Conservation (phyloP, 2,329 filamentous ascomycete genomes). For the Hypoxylon rubiginosum region DNA sequence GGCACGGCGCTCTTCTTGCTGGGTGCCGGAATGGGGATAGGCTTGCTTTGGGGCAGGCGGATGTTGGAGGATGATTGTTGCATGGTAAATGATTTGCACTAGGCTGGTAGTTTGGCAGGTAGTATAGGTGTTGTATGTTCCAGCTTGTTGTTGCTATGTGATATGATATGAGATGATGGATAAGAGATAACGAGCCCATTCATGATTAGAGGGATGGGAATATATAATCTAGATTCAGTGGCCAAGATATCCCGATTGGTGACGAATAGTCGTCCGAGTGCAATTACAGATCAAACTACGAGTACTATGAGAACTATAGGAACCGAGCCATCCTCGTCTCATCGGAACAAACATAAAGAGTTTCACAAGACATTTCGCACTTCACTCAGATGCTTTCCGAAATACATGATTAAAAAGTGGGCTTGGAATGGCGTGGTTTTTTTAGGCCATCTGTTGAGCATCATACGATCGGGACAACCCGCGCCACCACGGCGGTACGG, state of each 20-base stretch:
- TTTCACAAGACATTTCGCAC: constrained; percentile 34
- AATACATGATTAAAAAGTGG: constrained; percentile 27
- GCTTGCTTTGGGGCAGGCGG: constrained; percentile 23
- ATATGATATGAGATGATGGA: constrained; percentile 12
- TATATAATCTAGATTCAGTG: constrained; percentile 31
- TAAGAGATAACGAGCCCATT: constrained; percentile 2
- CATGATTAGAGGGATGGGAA: constrained; percentile 30
- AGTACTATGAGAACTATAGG: constrained; percentile 6
- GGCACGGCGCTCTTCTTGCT: constrained; percentile 23
- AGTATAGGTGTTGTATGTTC: constrained; percentile 14
- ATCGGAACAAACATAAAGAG: constrained; percentile 25
- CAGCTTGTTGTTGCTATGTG: constrained; percentile 16
- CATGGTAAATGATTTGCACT: constrained; percentile 19
- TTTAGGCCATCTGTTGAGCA: constrained; percentile 12
- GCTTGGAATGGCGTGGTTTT: constrained; percentile 35
- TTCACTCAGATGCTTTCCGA: constrained; percentile 28
- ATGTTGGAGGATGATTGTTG: constrained; percentile 18
- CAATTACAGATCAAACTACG: constrained; percentile 28
- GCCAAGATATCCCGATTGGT: constrained; percentile 12
- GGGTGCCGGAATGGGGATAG: constrained; percentile 31
- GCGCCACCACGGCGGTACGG: constrained; percentile 13
- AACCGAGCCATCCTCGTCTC: constrained; percentile 41
- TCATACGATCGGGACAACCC: constrained; percentile 39
- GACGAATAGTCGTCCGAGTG: constrained; percentile 27
- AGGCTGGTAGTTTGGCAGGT: constrained; percentile 8